phyloP scores from a whole-genome alignment of 352 stramenopile genomes.

The Elongisporangium undulatum region DNA sequence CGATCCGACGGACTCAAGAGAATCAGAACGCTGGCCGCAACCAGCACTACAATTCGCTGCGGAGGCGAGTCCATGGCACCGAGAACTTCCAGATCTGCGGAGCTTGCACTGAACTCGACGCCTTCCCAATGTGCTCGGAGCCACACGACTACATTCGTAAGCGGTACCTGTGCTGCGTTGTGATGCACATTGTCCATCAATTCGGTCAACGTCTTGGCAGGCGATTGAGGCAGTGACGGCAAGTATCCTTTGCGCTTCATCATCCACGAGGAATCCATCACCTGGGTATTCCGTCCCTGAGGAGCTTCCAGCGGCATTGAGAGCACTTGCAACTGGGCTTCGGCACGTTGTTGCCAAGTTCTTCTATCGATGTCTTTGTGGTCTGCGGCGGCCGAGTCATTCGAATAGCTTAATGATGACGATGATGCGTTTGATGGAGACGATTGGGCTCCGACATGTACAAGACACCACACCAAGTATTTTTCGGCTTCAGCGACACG shows the following conservation, averaged over 20 bases:
- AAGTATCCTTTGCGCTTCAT: constrained; percentile 70
- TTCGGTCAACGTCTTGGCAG: constrained; percentile 57
- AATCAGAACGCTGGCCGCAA: constrained; percentile 61
- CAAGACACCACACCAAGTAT: constrained; percentile 65
- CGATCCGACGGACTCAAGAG: constrained; percentile 63
- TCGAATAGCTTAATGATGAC: background rate
- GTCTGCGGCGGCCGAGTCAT: background rate
- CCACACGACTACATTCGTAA: constrained; percentile 2
- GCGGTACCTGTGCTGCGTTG: background rate
- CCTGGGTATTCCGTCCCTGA: constrained; percentile 31
- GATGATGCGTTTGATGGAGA: background rate
- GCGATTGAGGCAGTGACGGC: constrained; percentile 48
- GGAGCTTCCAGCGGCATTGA: constrained; percentile 61
- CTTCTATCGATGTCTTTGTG: constrained; percentile 1
- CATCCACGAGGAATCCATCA: constrained; percentile 70
- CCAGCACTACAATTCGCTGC: constrained; percentile 57
- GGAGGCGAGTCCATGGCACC: constrained; percentile 32
- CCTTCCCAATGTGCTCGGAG: constrained; percentile 26
- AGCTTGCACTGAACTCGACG: constrained; percentile 32
- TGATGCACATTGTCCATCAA: constrained; percentile 47
- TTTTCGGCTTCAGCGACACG: constrained; percentile 47
- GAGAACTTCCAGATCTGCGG: constrained; percentile 45
- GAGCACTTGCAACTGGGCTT: constrained; percentile 63
- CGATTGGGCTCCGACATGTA: constrained; percentile 2
- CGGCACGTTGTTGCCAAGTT: constrained; percentile 60